A percentile compares a stretch with the other conserved stretches of the same genome.
These are phyloP conservation scores for Dysphania ambrosioides DNA, from an alignment of 148 eudicot genomes.

Conservation along the genomic window DNA sequence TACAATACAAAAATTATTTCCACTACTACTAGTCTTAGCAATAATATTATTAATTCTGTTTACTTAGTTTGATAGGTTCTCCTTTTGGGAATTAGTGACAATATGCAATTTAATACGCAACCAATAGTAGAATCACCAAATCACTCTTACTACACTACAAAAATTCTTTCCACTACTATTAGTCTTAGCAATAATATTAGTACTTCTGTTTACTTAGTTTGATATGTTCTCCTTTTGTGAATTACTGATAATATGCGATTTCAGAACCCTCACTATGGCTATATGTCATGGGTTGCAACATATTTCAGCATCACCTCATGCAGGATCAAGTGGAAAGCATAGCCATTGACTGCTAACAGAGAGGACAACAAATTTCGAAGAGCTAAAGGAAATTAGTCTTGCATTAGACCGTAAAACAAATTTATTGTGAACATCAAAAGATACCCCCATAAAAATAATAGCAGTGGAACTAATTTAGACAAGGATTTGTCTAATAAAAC, in stretches of 20 bases:
- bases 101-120: neutral
- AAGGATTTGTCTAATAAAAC: too few relatives aligned
- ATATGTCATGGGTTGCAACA: neutral
- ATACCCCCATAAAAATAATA: neutral
- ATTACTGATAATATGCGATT: neutral
- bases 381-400: neutral
- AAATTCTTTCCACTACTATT: neutral
- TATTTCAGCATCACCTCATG: neutral
- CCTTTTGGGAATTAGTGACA: neutral
- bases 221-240: neutral
- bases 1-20: neutral
- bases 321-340: neutral
- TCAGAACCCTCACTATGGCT: neutral
- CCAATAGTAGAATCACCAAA: too few relatives aligned
- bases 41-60: neutral
- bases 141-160: too few relatives aligned
- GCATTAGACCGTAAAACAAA: neutral
- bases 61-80: neutral
- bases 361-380: neutral
- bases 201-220: neutral
- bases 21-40: neutral
- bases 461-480: too few relatives aligned
- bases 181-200: neutral
- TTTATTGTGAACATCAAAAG: neutral
- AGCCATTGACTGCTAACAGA: neutral